Percentiles rank a stretch among this genome's conserved stretches.
These are phyloP conservation scores for Sistotremastrum niveocremeum DNA, from an alignment of 768 basidiomycete species.

Conservation along the genomic window DNA sequence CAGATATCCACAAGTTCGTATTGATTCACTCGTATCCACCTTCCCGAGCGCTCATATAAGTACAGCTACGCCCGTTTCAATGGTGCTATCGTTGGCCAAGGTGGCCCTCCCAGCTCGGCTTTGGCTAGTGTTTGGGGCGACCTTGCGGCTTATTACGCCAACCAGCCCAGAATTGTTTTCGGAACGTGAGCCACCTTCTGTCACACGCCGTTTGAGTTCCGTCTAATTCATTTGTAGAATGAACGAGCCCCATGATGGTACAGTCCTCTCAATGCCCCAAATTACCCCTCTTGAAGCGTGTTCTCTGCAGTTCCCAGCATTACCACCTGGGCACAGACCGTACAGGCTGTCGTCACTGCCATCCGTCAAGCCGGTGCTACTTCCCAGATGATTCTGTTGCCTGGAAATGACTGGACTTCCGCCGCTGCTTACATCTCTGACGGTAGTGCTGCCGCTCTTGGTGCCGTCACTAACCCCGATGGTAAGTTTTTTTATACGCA, in stretches of 20 bases:
- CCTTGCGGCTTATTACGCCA: conserved; percentile 17
- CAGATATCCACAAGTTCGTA: conserved; percentile 2
- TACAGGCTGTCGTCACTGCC: conserved; percentile 19
- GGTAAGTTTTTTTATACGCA: neutral
- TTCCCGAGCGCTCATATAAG: neutral
- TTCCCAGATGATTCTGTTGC: conserved; percentile 17
- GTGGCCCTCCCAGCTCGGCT: conserved; percentile 17
- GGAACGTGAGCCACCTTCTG: conserved; percentile 4
- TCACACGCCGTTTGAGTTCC: neutral
- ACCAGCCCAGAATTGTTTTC: conserved; percentile 16
- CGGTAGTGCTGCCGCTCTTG: conserved; percentile 12
- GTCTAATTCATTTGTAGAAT: conserved; percentile 8
- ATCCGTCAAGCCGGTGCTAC: conserved; percentile 22
- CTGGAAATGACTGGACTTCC: conserved; percentile 17
- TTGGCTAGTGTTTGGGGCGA: conserved; percentile 18
- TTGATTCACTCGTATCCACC: neutral
- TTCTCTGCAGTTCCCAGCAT: conserved; percentile 1
- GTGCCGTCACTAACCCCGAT: conserved; percentile 3
- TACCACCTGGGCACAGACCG: conserved; percentile 12
- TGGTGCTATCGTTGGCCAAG: conserved; percentile 19
- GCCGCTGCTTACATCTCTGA: conserved; percentile 10
- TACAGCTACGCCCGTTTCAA: conserved; percentile 21
- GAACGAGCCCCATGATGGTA: conserved; percentile 22
- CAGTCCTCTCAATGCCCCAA: conserved; percentile 4
- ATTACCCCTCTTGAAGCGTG: neutral